A percentile compares a stretch with the other conserved stretches of the same genome.
Conservation (phyloP, 805 yeast species). For the Candida ascalaphidarum region DNA sequence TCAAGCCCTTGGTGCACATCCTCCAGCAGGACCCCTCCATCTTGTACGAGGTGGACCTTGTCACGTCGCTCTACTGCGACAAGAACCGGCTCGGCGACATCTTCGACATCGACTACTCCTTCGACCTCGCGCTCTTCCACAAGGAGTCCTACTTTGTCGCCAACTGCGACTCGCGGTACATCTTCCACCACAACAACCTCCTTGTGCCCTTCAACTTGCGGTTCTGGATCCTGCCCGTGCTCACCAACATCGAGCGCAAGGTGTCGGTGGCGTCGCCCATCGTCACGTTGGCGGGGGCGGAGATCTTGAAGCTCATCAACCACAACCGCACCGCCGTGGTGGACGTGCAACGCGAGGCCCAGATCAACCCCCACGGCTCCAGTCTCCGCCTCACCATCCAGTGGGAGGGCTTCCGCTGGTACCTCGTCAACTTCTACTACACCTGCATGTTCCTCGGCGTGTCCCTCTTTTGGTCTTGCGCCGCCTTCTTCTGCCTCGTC, state of each 20-base stretch:
- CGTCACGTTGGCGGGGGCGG: background rate
- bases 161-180: constrained; percentile 22
- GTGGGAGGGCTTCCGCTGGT: constrained; percentile 36
- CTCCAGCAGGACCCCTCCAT: background rate
- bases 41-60: constrained; percentile 12
- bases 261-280: background rate
- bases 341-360: constrained; percentile 1
- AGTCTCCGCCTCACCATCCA: constrained; percentile 17
- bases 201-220: constrained; percentile 27
- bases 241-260: constrained; percentile 9
- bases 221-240: constrained; percentile 27
- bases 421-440: constrained; percentile 25
- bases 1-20: background rate
- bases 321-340: background rate
- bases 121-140: background rate
- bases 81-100: constrained; percentile 10
- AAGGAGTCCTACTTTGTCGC: constrained; percentile 8
- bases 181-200: constrained; percentile 21
- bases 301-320: background rate
- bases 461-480: constrained; percentile 25
- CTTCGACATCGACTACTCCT: constrained; percentile 4
- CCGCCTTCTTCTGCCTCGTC: constrained; percentile 20
- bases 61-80: constrained; percentile 17
- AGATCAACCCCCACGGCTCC: constrained; percentile 5
- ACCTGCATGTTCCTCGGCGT: constrained; percentile 28